Evolutionary conservation across 768 basidiomycete species (phyloP), one percentile per base, ranked within the genome.

Genomic region (Naganishia onofrii): DNA sequence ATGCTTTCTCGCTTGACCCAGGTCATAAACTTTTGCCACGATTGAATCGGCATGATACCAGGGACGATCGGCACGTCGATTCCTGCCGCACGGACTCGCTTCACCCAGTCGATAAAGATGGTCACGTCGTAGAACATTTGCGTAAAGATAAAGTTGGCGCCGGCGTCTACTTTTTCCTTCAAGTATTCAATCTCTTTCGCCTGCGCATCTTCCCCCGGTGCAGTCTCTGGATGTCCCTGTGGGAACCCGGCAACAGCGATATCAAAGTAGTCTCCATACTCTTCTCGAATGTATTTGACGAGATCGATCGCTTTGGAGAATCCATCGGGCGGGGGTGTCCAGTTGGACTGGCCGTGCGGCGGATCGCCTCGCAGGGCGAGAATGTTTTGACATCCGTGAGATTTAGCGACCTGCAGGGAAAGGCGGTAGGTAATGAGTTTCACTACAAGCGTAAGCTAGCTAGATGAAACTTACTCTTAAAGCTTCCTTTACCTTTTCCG

Each of bases 51-150:
- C 77, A 91, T 91, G 73, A 95, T 89, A n/a, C 93, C 93, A 36
- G 92, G 93, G 15, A 94, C 89, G 74, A 95, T 90, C 21, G 93
- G 93, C 32, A 93, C 84, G 1, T 88, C 90, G 79, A 94, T 93
- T 8, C 92, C 93, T 0, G 89, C 91, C 13, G 84, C 90, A 69
- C 93, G 87, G 36, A 92, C 87, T 53, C 86, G 73, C 71, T 87
- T 88, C 48, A 91, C 93, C 96, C 96, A 99, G 60, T 85, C 84
- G 76, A 96, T 88, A 83, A 99, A 98, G 75, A 98, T 78, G 38
- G 91, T 86, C 57, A 89, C 88, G 75, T 96, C 94, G 82, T 94
- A 96, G 83, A 97, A 97, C 92, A 97, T 93, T 81, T 97, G 94
- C 0, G 94, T 96, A 84, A 97, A 96, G 81, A 97, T 96, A 83